Conservation (phyloP, 1,139 yeast species). For the Ogataea hybrid region DNA sequence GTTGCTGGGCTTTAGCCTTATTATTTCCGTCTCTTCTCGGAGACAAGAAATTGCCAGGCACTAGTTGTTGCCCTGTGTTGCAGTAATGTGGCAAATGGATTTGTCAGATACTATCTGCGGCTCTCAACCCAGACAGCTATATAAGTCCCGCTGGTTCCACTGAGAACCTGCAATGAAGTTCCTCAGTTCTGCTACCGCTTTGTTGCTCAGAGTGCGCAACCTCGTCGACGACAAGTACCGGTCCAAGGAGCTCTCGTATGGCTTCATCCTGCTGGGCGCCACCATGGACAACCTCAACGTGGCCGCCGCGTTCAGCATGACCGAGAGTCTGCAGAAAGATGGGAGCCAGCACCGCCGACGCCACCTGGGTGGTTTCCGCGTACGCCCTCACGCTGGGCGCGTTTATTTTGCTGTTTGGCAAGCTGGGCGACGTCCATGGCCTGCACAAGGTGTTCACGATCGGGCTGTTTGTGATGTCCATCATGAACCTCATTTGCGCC, state of each 20-base stretch:
- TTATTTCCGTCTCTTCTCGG: no score
- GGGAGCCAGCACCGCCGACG: slow-evolving; percentile 27
- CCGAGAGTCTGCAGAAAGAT: slow-evolving; percentile 28
- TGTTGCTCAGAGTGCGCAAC: background rate
- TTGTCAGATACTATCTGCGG: background rate
- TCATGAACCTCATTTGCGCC: slow-evolving; percentile 34
- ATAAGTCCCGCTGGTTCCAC: background rate
- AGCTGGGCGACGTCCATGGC: slow-evolving; percentile 36
- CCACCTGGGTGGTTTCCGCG: slow-evolving; percentile 37
- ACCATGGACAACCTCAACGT: slow-evolving; percentile 32
- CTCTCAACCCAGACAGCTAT: background rate
- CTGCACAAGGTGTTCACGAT: slow-evolving; percentile 29
- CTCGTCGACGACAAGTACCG: background rate
- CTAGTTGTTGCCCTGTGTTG: no score
- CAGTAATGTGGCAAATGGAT: background rate
- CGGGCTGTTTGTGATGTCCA: slow-evolving; percentile 24
- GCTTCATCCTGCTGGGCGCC: slow-evolving; percentile 17
- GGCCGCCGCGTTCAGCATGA: slow-evolving; percentile 31
- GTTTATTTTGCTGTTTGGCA: no score
- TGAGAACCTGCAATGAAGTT: background rate
- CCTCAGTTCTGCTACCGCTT: background rate
- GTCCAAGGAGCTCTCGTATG: slow-evolving; percentile 17
- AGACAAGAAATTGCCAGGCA: background rate
- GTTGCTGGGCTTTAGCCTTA: no score
- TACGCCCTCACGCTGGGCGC: slow-evolving; percentile 39